Base-by-base conservation (phyloP, 2,329 filamentous ascomycete species). In the Mycosphaerelloides madeirae region DNA sequence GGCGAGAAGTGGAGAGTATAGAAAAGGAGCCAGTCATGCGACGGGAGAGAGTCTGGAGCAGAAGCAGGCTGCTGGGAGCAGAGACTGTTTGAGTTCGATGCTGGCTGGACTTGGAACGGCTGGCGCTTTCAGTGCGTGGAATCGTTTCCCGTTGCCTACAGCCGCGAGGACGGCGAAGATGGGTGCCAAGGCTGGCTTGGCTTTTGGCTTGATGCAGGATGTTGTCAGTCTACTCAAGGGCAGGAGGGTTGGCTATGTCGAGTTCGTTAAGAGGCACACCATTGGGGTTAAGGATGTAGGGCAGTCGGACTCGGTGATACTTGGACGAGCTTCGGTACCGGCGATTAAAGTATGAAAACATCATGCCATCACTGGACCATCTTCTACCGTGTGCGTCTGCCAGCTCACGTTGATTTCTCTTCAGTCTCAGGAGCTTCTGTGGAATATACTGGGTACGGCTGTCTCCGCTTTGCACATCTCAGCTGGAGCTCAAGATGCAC, bases 101-200 rank as follows among this genome's bases (percentile, higher is more conserved):
- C 75, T 90, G 46, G 89, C 93, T 19, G 90, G 87, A 36, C 71
- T 95, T 64, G 85, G 85, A 0, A 84, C 93, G 29, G 87, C 90
- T 1, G 91, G 91, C 2, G 76, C 82, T 7, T 96, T 95, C 73
- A 95, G 89, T 63, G 71, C 89, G 46, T 85, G 86, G 79, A 86
- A 90, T 72, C 78, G 83, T 32, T 87, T 96, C 58, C 86, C 89
- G 28, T 70, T 91, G 22, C 81, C 83, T 16, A 73, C 67, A 18
- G 67, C 70, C 15, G 68, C 68, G 29, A 60, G 71, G 49, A 93
- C 87, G 33, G 88, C 89, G 39, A 86, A 82, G 62, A 79, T 85
- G 56, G 91, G 89, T 1, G 71, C 96, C 35, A 73, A 85, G 55
- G 82, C 89, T 53, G 90, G 91, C 15, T 62, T 95, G 29, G 78